A percentile compares a stretch with the other conserved stretches of the same genome.
Evolutionary conservation across 495 filamentous ascomycete genomes (phyloP).

Genomic region (Arthonia radiata): DNA sequence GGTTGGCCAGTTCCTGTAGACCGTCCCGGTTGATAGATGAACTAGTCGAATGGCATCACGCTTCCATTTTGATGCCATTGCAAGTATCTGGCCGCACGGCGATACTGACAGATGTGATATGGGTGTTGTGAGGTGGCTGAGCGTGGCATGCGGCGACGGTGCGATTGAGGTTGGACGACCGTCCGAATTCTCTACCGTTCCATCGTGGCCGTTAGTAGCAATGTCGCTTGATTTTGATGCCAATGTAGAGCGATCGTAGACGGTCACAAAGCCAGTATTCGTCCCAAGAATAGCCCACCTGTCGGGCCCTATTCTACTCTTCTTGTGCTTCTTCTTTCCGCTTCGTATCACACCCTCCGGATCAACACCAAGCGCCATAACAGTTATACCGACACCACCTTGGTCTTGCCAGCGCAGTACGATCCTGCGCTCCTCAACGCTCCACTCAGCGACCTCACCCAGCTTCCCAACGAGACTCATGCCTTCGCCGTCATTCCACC

Average conservation of each 20-base stretch:
- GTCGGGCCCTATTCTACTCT: slow-evolving; percentile 51
- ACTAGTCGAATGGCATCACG: slow-evolving; percentile 70
- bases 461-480: slow-evolving; percentile 58
- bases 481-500: slow-evolving; percentile 66
- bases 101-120: slow-evolving; percentile 55
- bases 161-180: slow-evolving; percentile 23
- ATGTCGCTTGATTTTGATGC: too few relatives aligned
- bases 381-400: slow-evolving; percentile 65
- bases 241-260: slow-evolving; percentile 64
- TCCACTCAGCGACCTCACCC: slow-evolving; percentile 86
- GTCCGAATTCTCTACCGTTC: slow-evolving; percentile 6
- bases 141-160: slow-evolving; percentile 40
- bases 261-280: slow-evolving; percentile 64
- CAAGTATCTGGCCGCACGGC: slow-evolving; percentile 70
- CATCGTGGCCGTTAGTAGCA: slow-evolving; percentile 13
- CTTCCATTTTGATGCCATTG: slow-evolving; percentile 62
- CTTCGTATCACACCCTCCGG: background rate
- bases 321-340: slow-evolving; percentile 21
- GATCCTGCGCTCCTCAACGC: slow-evolving; percentile 34
- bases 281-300: slow-evolving; percentile 74
- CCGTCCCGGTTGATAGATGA: slow-evolving; percentile 74
- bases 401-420: slow-evolving; percentile 74
- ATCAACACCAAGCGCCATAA: slow-evolving; percentile 46
- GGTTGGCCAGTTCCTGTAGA: slow-evolving; percentile 94
- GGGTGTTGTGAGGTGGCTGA: slow-evolving; percentile 73